Conservation (phyloP, 441 rosid genomes). For the Croton laevigatus region DNA sequence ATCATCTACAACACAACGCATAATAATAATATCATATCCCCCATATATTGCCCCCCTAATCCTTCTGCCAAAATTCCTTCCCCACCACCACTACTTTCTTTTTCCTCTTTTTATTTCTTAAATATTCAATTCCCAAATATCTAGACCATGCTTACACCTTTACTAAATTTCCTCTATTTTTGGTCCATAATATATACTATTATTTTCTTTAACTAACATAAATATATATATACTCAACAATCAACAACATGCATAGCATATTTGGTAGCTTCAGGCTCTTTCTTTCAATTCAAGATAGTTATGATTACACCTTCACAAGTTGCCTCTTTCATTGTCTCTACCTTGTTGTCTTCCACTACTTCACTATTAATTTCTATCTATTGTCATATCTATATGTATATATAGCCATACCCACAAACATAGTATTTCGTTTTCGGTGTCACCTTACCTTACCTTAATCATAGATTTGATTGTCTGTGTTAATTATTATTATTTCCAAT, state of each 20-base stretch:
- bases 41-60: slow-evolving; percentile 59
- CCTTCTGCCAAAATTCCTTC: slow-evolving; percentile 47
- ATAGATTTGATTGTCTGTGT: background rate
- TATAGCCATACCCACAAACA: background rate
- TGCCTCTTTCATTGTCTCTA: slow-evolving; percentile 27
- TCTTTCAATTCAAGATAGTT: slow-evolving; percentile 16
- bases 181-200: background rate
- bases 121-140: slow-evolving; percentile 27
- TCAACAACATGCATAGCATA: background rate
- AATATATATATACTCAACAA: background rate
- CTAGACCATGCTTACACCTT: slow-evolving; percentile 32
- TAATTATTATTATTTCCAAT: background rate
- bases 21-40: background rate
- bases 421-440: slow-evolving; percentile 5
- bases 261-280: background rate
- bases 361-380: slow-evolving; percentile 25
- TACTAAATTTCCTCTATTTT: background rate
- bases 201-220: background rate
- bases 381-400: slow-evolving; percentile 12
- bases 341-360: slow-evolving; percentile 32
- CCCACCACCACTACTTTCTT: slow-evolving; percentile 3
- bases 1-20: slow-evolving; percentile 36
- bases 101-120: slow-evolving; percentile 27
- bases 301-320: slow-evolving; percentile 9
- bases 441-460: background rate